Percentiles rank a stretch among this genome's conserved stretches.
Conservation (phyloP, 2,329 filamentous ascomycete species). For the Aureobasidium musti region DNA sequence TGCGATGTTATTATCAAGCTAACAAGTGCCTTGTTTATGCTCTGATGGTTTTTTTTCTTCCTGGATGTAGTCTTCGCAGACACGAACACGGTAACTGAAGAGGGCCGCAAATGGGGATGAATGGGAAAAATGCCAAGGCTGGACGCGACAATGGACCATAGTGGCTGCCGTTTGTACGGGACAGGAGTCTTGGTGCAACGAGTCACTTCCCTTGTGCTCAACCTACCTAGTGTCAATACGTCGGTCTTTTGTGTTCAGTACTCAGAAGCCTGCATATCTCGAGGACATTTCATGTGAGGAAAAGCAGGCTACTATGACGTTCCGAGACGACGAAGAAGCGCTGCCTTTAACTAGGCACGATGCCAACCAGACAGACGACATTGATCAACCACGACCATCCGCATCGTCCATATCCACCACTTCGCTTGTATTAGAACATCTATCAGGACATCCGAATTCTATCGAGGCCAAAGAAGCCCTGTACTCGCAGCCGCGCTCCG, state of each 20-base stretch:
- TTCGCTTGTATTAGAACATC: slow-evolving; percentile 76
- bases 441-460: slow-evolving; percentile 57
- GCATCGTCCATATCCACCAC: slow-evolving; percentile 79
- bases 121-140: background rate
- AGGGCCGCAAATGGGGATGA: background rate
- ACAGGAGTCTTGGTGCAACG: slow-evolving; percentile 5
- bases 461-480: slow-evolving; percentile 52
- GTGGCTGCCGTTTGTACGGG: slow-evolving; percentile 6
- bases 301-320: background rate
- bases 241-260: background rate
- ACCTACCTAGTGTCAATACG: background rate
- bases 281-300: background rate
- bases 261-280: background rate
- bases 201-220: background rate
- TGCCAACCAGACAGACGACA: slow-evolving; percentile 38
- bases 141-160: slow-evolving; percentile 14
- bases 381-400: slow-evolving; percentile 53
- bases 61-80: background rate
- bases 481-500: slow-evolving; percentile 42
- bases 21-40: background rate
- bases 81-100: background rate
- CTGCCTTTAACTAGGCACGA: slow-evolving; percentile 47
- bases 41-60: background rate
- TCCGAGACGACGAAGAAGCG: slow-evolving; percentile 47
- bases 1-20: too few relatives aligned